Base-by-base conservation (phyloP, 2,329 filamentous ascomycete genomes). In the Aspergillus sp. region DNA sequence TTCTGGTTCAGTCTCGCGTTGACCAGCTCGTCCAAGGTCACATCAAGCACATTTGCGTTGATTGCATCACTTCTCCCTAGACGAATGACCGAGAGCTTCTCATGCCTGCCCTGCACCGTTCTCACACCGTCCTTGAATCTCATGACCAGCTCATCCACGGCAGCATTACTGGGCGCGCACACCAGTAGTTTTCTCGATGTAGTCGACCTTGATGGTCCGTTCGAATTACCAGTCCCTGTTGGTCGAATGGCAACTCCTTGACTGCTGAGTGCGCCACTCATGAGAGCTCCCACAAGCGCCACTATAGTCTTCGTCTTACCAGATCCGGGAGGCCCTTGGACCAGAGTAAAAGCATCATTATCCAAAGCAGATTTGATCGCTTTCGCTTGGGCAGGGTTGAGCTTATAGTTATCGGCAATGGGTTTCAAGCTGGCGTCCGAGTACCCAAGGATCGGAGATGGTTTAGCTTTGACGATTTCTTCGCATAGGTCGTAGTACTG, bases 291-390 rank as follows among this genome's bases (percentile, higher is more conserved):
- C 15, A 96, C 88, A 69, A 98, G 93, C 19, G 89, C 91, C 35
- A 93, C 76, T 39, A 98, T 98, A 0, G 91, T 98, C 58, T 98
- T 98, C 0, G 91, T 98, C 65, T 98, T 98, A 52, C 89, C 91
- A 3, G 91, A 95, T 58, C 91, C 91, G 1, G 91, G 91, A 31
- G 91, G 91, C 34, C 85, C 91, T 63, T 98, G 91, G 47, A 98
- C 86, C 39, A 98, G 68, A 3, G 91, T 96, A 53, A 98, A 98
- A 0, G 86, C 93, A 60, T 96, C 91, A 47, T 98, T 98, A 50
- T 93, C 88, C 36, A 88, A 75, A 8, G 88, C 89, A 33, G 89
- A 93, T 42, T 91, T 75, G 40, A 98, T 85, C 5, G 91, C 91
- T 57, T 84, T 83, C 3, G 89, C 86, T 55, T 98, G 91, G 4